Conservation (phyloP, 192 early-diverging fungal genomes). For the Entrophospora sp. region DNA sequence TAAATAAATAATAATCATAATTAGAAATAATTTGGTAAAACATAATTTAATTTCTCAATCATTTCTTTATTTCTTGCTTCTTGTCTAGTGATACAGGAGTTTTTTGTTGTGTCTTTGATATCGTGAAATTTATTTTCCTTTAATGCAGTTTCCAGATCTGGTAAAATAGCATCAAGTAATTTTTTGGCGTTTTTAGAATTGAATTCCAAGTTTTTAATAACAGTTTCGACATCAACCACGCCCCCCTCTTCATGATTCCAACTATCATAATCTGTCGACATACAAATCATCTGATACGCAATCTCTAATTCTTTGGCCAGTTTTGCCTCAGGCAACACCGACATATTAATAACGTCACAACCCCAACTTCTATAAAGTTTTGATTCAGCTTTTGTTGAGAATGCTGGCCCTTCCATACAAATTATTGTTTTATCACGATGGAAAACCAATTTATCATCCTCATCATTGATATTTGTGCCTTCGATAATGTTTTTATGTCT, state of each 20-base stretch:
- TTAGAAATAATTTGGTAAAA: constrained; percentile 74
- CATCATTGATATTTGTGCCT: constrained; percentile 7
- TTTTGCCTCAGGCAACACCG: constrained; percentile 91
- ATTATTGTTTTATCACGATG: constrained; percentile 81
- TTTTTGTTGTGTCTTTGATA: constrained; percentile 75
- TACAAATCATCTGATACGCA: constrained; percentile 97
- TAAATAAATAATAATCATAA: too few relatives aligned
- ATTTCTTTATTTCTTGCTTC: constrained; percentile 63
- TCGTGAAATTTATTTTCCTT: constrained; percentile 43
- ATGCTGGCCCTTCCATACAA: constrained; percentile 98
- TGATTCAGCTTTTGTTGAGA: constrained; percentile 96
- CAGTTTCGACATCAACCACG: constrained; percentile 78
- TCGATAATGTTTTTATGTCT: constrained; percentile 31
- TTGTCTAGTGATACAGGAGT: constrained; percentile 72
- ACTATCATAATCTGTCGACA: constrained; percentile 98
- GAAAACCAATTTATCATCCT: constrained; percentile 45
- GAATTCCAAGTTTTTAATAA: constrained; percentile 79
- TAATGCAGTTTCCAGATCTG: constrained; percentile 60
- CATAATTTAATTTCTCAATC: constrained; percentile 70
- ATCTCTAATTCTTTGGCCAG: constrained; percentile 97
- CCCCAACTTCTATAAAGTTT: constrained; percentile 93
- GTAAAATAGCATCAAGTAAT: constrained; percentile 68
- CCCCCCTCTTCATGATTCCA: constrained; percentile 72
- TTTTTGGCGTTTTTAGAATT: constrained; percentile 79
- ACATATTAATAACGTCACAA: constrained; percentile 96